Conservation (phyloP, 1,284 basidiomycete genomes). For the Cerioporus squamosus region DNA sequence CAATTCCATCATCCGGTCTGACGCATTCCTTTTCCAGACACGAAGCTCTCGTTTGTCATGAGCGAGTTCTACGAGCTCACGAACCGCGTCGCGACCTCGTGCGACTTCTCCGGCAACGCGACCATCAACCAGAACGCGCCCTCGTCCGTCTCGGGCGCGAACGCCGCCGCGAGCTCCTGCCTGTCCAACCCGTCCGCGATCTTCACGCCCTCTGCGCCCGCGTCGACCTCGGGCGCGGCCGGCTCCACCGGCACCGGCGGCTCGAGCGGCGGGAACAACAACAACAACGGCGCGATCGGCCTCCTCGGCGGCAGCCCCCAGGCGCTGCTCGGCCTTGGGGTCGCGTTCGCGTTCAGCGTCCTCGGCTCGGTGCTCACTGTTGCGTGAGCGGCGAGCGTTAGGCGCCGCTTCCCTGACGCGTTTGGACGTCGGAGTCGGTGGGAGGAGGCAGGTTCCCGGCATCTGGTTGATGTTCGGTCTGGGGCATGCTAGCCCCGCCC, state of each 20-base stretch:
- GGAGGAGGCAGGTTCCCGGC: no score
- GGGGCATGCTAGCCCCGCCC: no score
- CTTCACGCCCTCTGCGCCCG: slow-evolving; percentile 64
- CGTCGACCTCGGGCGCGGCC: slow-evolving; percentile 30
- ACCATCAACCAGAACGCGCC: slow-evolving; percentile 70
- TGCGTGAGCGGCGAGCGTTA: slow-evolving; percentile 23
- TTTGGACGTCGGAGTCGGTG: no score
- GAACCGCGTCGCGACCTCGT: slow-evolving; percentile 61
- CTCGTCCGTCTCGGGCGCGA: slow-evolving; percentile 55
- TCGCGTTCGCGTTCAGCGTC: slow-evolving; percentile 40
- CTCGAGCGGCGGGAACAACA: slow-evolving; percentile 19
- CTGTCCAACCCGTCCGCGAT: slow-evolving; percentile 70
- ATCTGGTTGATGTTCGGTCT: no score
- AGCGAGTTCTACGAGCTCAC: slow-evolving; percentile 76
- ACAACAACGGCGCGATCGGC: slow-evolving; percentile 33
- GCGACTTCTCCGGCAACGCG: slow-evolving; percentile 84
- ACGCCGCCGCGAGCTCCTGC: slow-evolving; percentile 71
- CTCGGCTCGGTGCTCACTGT: slow-evolving; percentile 34
- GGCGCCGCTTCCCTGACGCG: no score
- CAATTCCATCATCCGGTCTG: no score
- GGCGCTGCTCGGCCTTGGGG: slow-evolving; percentile 46
- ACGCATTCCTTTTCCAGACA: slow-evolving; percentile 43
- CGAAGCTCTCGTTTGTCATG: slow-evolving; percentile 86
- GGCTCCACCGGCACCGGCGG: slow-evolving; percentile 22
- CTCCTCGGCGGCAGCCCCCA: slow-evolving; percentile 35